Evolutionary conservation across 352 stramenopile genomes (phyloP).

Genomic region (Globisporangium megalacanthum): DNA sequence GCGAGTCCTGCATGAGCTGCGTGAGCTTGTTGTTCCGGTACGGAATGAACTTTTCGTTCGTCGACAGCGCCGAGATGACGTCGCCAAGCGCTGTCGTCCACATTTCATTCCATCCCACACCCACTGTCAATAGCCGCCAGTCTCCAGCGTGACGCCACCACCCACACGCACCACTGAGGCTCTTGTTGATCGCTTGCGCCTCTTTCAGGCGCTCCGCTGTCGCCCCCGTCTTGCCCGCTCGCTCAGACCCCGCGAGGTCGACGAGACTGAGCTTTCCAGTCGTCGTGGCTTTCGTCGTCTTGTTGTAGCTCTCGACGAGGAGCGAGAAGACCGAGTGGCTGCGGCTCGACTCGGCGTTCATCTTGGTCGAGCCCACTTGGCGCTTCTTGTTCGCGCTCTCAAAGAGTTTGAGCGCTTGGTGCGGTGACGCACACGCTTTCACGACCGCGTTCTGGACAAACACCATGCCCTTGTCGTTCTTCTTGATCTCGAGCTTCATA

Average conservation of each 20-base stretch:
- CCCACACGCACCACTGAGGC: constrained; percentile 44
- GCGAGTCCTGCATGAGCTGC: constrained; percentile 91
- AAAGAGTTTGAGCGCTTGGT: constrained; percentile 85
- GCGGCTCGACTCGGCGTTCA: constrained; percentile 89
- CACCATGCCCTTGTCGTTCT: constrained; percentile 91
- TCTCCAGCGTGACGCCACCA: background rate
- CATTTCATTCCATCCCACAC: background rate
- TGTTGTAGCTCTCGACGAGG: constrained; percentile 88
- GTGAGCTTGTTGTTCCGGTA: constrained; percentile 94
- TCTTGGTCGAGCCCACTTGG: constrained; percentile 88
- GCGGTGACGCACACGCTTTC: constrained; percentile 57
- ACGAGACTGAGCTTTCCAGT: constrained; percentile 92
- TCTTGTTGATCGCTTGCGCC: constrained; percentile 90
- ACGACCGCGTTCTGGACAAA: constrained; percentile 84
- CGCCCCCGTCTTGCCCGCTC: constrained; percentile 75
- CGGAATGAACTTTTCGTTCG: constrained; percentile 91
- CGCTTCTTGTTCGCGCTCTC: constrained; percentile 85
- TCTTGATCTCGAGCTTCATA: constrained; percentile 93
- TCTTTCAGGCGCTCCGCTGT: constrained; percentile 90
- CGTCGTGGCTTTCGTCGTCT: constrained; percentile 53
- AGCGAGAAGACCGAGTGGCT: constrained; percentile 97
- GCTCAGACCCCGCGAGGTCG: constrained; percentile 74
- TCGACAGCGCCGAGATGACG: constrained; percentile 89
- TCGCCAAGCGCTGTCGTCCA: constrained; percentile 69
- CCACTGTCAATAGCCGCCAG: background rate